A percentile compares a stretch with the other conserved stretches of the same genome.
Evolutionary conservation across 176 grass and related monocot species (phyloP).

Genomic region (Calamus simplicifolius): DNA sequence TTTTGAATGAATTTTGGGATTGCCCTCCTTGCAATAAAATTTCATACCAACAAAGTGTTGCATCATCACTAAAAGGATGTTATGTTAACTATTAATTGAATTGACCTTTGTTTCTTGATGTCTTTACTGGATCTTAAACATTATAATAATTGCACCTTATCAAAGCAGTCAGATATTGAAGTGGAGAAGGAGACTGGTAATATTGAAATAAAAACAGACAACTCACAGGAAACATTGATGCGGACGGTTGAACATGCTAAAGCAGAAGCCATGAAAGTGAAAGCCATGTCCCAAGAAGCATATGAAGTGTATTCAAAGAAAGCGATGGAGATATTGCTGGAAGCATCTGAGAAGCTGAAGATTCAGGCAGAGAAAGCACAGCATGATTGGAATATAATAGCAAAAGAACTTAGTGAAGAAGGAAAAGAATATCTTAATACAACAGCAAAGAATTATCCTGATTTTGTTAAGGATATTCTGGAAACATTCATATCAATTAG

Average conservation of each 20-base stretch:
- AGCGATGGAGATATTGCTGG: conserved; percentile 49
- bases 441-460: conserved; percentile 69
- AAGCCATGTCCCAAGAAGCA: conserved; percentile 29
- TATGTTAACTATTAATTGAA: too few relatives aligned
- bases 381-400: conserved; percentile 51
- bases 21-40: too few relatives aligned
- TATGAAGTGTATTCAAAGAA: conserved; percentile 70
- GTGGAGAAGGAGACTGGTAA: conserved; percentile 11
- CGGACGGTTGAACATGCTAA: conserved; percentile 64
- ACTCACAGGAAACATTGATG: conserved; percentile 56
- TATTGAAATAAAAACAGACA: conserved; percentile 30
- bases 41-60: too few relatives aligned
- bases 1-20: too few relatives aligned
- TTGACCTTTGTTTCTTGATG: too few relatives aligned
- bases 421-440: conserved; percentile 69
- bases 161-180: neutral
- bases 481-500: conserved; percentile 37
- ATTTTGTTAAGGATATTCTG: conserved; percentile 55
- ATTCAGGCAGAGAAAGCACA: conserved; percentile 83
- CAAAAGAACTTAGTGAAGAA: conserved; percentile 55
- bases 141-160: too few relatives aligned
- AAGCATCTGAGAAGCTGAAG: conserved; percentile 57
- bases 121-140: too few relatives aligned
- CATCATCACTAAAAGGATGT: too few relatives aligned
- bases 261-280: conserved; percentile 48